Conservation (phyloP, 768 basidiomycete species). For the Tylopilus plumbeoviolaceoides region DNA sequence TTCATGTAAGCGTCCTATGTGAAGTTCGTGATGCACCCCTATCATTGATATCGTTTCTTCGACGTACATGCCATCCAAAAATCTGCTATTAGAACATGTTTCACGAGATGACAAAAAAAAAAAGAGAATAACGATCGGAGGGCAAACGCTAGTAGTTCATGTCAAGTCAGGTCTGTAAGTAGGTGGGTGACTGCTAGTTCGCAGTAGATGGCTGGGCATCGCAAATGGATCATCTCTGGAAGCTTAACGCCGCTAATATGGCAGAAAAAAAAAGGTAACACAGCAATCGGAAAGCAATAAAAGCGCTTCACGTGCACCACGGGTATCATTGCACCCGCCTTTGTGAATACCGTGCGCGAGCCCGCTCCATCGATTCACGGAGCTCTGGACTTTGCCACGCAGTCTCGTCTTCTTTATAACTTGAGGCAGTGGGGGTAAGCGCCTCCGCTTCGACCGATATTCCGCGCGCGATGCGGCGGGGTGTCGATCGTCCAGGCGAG, state of each 20-base stretch:
- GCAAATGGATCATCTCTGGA: background rate
- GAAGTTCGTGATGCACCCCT: too few species aligned
- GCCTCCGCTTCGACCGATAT: conserved; percentile 35
- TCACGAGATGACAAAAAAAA: background rate
- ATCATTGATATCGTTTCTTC: background rate
- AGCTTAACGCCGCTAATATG: background rate
- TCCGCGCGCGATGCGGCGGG: conserved; percentile 23
- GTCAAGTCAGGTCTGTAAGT: background rate
- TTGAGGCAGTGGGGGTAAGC: conserved; percentile 18
- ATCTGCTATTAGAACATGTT: conserved; percentile 1
- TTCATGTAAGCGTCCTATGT: too few species aligned
- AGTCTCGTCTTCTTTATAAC: conserved; percentile 42
- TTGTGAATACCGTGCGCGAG: conserved; percentile 39
- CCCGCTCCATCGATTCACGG: conserved; percentile 67
- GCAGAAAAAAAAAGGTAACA: background rate
- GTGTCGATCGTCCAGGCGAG: conserved; percentile 22
- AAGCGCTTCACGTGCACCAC: background rate
- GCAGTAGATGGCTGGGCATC: background rate
- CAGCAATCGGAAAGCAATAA: background rate
- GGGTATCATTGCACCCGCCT: conserved; percentile 13
- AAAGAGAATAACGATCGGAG: conserved; percentile 1
- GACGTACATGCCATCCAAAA: conserved; percentile 4
- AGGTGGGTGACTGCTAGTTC: background rate
- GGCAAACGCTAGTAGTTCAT: background rate
- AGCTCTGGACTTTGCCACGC: conserved; percentile 64